Percentiles rank a stretch among this genome's conserved stretches.
phyloP scores from a whole-genome alignment of 306 rosid species.

The Lupinus albus region DNA sequence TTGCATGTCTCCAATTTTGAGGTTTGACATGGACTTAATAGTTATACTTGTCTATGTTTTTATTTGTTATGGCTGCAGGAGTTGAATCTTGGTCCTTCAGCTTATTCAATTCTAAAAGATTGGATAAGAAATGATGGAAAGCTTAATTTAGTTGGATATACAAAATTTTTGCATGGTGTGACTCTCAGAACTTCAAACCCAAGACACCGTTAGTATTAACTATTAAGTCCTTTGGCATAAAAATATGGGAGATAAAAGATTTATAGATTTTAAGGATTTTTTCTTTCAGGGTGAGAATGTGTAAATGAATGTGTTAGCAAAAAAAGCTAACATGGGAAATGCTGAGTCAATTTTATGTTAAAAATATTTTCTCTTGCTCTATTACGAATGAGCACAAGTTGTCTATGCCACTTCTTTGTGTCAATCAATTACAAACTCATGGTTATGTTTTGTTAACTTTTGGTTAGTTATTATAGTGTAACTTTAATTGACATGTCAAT shows the following conservation, averaged over 20 bases:
- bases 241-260: slow-evolving; percentile 42
- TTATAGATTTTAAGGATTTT: slow-evolving; percentile 46
- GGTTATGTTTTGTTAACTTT: no score
- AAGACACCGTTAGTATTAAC: slow-evolving; percentile 37
- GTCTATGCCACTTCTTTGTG: no score
- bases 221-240: slow-evolving; percentile 51
- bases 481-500: no score
- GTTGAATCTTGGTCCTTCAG: slow-evolving; percentile 83
- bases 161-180: slow-evolving; percentile 97
- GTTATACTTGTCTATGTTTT: slow-evolving; percentile 1
- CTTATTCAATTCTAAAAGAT: slow-evolving; percentile 71
- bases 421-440: no score
- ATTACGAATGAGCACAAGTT: no score
- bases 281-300: slow-evolving; percentile 43
- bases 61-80: slow-evolving; percentile 56
- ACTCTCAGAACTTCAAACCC: slow-evolving; percentile 75
- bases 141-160: slow-evolving; percentile 95
- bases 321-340: slow-evolving; percentile 49
- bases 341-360: slow-evolving; percentile 39
- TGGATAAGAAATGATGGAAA: slow-evolving; percentile 94
- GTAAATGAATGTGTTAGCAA: slow-evolving; percentile 48
- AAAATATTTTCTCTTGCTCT: slow-evolving; percentile 35
- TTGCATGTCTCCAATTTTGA: background rate
- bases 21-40: background rate
- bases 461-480: no score